Evolutionary conservation across 768 basidiomycete species (phyloP).

Genomic region (Melanogaster broomeanus): DNA sequence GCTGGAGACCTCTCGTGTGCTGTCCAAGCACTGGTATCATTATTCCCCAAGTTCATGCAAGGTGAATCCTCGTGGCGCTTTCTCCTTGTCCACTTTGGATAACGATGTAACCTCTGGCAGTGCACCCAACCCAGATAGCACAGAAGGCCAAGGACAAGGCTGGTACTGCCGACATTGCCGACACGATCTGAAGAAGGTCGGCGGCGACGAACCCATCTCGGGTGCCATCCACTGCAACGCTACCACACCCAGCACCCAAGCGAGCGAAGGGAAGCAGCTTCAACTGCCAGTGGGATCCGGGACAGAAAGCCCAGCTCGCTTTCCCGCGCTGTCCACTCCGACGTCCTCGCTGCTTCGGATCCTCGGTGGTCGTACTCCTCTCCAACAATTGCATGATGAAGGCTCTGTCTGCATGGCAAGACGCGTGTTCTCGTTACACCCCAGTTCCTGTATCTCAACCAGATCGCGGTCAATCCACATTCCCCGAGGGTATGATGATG

Average conservation of each 20-base stretch:
- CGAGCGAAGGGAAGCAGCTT: constrained; percentile 48
- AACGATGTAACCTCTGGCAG: neutral
- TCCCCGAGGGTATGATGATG: constrained; percentile 48
- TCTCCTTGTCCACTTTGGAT: constrained; percentile 26
- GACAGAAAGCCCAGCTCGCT: constrained; percentile 50
- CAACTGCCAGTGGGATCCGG: too few relatives aligned
- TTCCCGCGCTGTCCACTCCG: constrained; percentile 49
- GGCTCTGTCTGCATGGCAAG: constrained; percentile 20
- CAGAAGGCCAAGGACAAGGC: constrained; percentile 1
- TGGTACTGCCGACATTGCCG: too few relatives aligned
- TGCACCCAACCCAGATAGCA: neutral
- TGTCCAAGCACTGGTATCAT: too few relatives aligned
- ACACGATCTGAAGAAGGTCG: constrained; percentile 7
- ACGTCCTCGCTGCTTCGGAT: constrained; percentile 48
- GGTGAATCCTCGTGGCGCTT: too few relatives aligned
- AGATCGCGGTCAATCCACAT: constrained; percentile 47
- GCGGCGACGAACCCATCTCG: constrained; percentile 11
- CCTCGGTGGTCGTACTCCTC: constrained; percentile 40
- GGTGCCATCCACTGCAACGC: constrained; percentile 24
- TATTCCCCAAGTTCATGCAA: too few relatives aligned
- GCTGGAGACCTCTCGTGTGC: too few relatives aligned
- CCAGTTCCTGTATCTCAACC: constrained; percentile 32
- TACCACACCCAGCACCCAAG: constrained; percentile 39
- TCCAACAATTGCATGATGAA: constrained; percentile 28
- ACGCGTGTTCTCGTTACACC: constrained; percentile 32